Base-by-base conservation (phyloP, 306 rosid genomes). In the Fragaria ananassa region DNA sequence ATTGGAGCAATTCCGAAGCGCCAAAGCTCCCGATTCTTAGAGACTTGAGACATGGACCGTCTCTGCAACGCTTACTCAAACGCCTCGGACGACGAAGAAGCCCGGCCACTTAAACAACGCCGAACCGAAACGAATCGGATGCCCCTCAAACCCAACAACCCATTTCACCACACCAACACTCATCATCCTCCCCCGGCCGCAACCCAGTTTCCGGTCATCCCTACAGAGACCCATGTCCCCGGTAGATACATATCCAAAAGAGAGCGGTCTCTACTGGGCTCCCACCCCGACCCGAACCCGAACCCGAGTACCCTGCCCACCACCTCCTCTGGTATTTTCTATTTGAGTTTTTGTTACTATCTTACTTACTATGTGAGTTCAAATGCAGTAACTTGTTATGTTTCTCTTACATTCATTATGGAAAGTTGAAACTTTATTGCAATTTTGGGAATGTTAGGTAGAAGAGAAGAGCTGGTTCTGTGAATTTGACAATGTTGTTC, bases 241-340 rank as follows among this genome's bases (percentile, higher is more conserved):
- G 95, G 96, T 14, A 82, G 89, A 64, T 92, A 92, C 79, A 65
- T 94, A 68, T 94, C 98, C 49, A 92, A 94, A 84, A 87, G 96
- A 79, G 90, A 94, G 83, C 84, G 96, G 45, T 86, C 95, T 10
- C 82, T 82, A 17, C 50, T 81, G 25, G 72, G 14, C 46, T 50
- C 84, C 46, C 67, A 75, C 70, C 76, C 83, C 39, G 68, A 83
- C 19, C 83, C 86, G 3, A 9, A 41, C 15, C 44, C 81, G 13
- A 42, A 70, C 70, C 72, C 85, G 11, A 23, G 14, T 25, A 34
- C 42, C 1, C 69, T 84, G 37, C 23, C 84, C 12, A 76, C 85
- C 74, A 29, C 83, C 21, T 72, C 78, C 31, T 50, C 81, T 2
- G 97, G 97, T 91, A 88, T 54, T 61, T 70, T 27, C 9, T 72